These are phyloP conservation scores for Claviceps fusiformis DNA, from an alignment of 2,329 filamentous ascomycete species.

Conservation along the genomic window DNA sequence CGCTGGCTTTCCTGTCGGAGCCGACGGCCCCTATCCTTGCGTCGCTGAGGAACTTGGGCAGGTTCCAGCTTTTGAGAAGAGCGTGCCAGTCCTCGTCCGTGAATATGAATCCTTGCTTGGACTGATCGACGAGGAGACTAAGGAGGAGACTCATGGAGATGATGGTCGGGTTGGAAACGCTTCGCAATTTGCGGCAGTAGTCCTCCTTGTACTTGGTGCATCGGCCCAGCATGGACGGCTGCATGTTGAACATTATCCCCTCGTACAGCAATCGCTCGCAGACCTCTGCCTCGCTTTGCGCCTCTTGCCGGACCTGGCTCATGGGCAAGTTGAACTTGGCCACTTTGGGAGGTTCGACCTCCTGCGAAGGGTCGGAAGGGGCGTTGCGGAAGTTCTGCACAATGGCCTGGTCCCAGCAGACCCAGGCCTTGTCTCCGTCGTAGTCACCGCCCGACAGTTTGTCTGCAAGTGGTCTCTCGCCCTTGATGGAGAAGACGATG, in stretches of 20 bases:
- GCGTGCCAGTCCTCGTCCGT: slow-evolving; percentile 24
- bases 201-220: slow-evolving; percentile 52
- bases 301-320: neutral
- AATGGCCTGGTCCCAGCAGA: slow-evolving; percentile 58
- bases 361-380: slow-evolving; percentile 6
- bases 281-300: slow-evolving; percentile 3
- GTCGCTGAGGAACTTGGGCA: slow-evolving; percentile 7
- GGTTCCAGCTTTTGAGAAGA: slow-evolving; percentile 16
- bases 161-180: slow-evolving; percentile 30
- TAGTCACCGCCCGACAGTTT: slow-evolving; percentile 70
- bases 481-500: slow-evolving; percentile 58
- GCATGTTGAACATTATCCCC: slow-evolving; percentile 45
- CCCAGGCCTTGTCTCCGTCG: slow-evolving; percentile 66
- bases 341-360: slow-evolving; percentile 31
- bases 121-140: slow-evolving; percentile 41
- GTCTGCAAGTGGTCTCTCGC: slow-evolving; percentile 48
- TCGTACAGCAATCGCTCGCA: slow-evolving; percentile 33
- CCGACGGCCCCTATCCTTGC: neutral
- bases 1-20: neutral
- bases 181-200: slow-evolving; percentile 44
- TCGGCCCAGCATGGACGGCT: slow-evolving; percentile 43
- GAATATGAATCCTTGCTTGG: slow-evolving; percentile 42
- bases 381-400: slow-evolving; percentile 55
- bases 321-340: neutral
- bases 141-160: slow-evolving; percentile 37